phyloP scores from a whole-genome alignment of 108 stramenopile genomes.

The Cyclotella baltica region DNA sequence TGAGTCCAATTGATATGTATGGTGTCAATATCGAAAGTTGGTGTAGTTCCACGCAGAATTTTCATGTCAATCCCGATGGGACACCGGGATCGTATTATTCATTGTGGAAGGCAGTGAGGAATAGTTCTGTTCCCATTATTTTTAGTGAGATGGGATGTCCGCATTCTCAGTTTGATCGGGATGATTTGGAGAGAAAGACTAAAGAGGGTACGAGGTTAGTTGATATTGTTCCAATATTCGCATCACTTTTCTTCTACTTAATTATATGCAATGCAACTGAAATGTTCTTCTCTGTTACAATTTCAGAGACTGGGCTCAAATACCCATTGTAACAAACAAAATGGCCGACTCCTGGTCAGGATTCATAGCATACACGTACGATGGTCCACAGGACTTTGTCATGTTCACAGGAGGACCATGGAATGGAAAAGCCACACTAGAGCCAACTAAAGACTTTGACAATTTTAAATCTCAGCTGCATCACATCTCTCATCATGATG shows the following conservation, averaged over 20 bases:
- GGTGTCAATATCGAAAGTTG: conserved; percentile 75
- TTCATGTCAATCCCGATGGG: conserved; percentile 57
- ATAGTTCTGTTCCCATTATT: conserved; percentile 56
- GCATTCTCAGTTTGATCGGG: conserved; percentile 59
- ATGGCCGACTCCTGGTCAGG: conserved; percentile 66
- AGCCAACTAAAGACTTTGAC: conserved; percentile 51
- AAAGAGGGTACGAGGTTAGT: conserved; percentile 32
- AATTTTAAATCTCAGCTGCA: conserved; percentile 50
- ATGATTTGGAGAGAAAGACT: conserved; percentile 45
- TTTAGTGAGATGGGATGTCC: conserved; percentile 78
- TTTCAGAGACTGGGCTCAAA: conserved; percentile 60
- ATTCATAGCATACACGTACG: conserved; percentile 72
- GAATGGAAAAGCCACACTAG: conserved; percentile 49
- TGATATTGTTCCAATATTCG: neutral
- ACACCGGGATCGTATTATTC: conserved; percentile 54
- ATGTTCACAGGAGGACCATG: conserved; percentile 60
- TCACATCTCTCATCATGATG: neutral
- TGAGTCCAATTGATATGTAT: conserved; percentile 48
- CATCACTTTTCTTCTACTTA: neutral
- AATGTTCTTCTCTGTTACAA: neutral
- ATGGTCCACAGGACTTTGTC: conserved; percentile 57
- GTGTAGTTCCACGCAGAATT: conserved; percentile 66
- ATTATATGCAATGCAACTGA: neutral
- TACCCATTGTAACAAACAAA: conserved; percentile 41
- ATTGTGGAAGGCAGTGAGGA: conserved; percentile 45